These are phyloP conservation scores for Trematosphaeria pertusa DNA, from an alignment of 2,329 filamentous ascomycete genomes.

Conservation along the genomic window DNA sequence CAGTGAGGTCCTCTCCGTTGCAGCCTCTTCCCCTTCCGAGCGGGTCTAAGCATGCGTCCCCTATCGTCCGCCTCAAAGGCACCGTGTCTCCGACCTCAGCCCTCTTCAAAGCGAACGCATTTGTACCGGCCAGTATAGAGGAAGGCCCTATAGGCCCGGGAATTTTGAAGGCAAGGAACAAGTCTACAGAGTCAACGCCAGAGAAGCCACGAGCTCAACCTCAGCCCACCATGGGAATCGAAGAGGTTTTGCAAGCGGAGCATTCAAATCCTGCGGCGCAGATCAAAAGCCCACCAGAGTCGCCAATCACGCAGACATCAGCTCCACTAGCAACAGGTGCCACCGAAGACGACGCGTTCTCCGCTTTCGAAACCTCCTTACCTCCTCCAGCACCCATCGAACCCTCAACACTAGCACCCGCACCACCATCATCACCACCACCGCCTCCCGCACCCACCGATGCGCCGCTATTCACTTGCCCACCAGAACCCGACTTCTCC, in stretches of 20 bases:
- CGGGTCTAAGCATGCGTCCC: constrained; percentile 33
- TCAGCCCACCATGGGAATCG: constrained; percentile 2
- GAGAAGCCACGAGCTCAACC: constrained; percentile 13
- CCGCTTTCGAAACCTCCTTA: constrained; percentile 6
- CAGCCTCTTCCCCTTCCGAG: constrained; percentile 15
- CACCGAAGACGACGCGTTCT: constrained; percentile 9
- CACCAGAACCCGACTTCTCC: constrained; percentile 26
- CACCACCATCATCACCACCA: constrained; percentile 4
- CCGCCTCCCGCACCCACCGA: constrained; percentile 22
- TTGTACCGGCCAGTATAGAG: constrained; percentile 32
- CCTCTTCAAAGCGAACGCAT: constrained; percentile 36
- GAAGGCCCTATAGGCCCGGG: constrained; percentile 40
- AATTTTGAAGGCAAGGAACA: constrained; percentile 33
- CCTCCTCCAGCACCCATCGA: constrained; percentile 5
- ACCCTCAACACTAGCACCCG: constrained; percentile 7
- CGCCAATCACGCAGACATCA: background rate
- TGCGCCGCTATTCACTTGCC: constrained; percentile 25
- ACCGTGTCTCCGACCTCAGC: constrained; percentile 45
- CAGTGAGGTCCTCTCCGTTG: constrained; percentile 10
- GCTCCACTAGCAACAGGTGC: background rate
- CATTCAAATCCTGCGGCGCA: background rate
- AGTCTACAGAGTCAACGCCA: constrained; percentile 10
- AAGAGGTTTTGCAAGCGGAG: constrained; percentile 4
- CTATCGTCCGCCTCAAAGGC: constrained; percentile 40
- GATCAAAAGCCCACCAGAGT: background rate